Evolutionary conservation across 1,284 basidiomycete genomes (phyloP), one percentile per base, ranked within the genome.

Genomic region (Tilletia setariae): DNA sequence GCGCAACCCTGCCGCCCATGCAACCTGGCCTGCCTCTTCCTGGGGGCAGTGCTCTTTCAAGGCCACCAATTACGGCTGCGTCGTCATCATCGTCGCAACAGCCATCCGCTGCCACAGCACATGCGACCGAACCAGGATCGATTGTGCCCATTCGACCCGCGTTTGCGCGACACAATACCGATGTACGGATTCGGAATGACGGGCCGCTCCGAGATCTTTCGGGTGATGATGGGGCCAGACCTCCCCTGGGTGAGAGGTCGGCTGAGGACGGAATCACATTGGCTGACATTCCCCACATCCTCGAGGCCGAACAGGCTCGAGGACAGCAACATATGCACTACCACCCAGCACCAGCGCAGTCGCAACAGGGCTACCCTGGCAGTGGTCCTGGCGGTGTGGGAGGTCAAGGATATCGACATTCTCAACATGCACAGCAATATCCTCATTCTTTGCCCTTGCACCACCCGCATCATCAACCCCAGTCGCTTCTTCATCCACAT

Each of bases 281-380:
- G 11, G 93, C 92, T n/a, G 96, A 99, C 84, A 91, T 98, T 70
- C 93, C 95, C 7, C 91, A 94, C 78, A 85, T 97, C 4, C 89
- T 95, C 83, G 91, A 94, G 80, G 92, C 90, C 1, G 92, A 94
- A 56, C 92, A 95, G 81, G 92, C 91, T 40, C 87, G 91, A 61
- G 91, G 92, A 82, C 90, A 94, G 28, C 28, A 19, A 4, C 56
- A 61, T 30, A n/a, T 30, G 30, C 46, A 49, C 16, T 49, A 49
- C 46, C 46, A 49, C 46, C 46, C 35, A 91, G 30, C 70, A 75
- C 8, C 65, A 40, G 35, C 35, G 35, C 35, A 4, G 6, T 40
- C 11, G 35, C 35, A 40, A 6, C 35, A 40, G 35, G 35, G 35
- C 4, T 40, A 40, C 35, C 11, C 35, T 11, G 35, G 35, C 11